Percentiles rank a stretch among this genome's conserved stretches.
These are phyloP conservation scores for Leccinum rimulosum DNA, from an alignment of 768 basidiomycete genomes.

Conservation along the genomic window DNA sequence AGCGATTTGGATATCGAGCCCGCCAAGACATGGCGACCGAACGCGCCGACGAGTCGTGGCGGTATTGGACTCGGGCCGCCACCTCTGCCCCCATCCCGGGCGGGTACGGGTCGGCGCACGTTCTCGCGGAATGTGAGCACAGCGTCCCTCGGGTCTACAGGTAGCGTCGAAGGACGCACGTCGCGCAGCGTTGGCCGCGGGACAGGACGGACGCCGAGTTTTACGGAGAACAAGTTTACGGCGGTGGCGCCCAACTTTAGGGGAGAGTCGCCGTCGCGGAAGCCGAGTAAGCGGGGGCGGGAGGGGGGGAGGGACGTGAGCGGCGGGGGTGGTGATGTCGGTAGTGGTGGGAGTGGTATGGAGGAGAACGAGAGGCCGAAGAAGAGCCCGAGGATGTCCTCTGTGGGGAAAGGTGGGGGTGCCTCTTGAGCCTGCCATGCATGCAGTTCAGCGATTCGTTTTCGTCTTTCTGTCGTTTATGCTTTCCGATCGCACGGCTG, in stretches of 20 bases:
- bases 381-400: slow-evolving; percentile 19
- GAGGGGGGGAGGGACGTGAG: not conserved
- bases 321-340: slow-evolving; percentile 3
- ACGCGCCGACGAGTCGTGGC: not conserved
- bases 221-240: slow-evolving; percentile 44
- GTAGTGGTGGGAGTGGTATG: not conserved
- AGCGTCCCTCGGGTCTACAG: slow-evolving; percentile 3
- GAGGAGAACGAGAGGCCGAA: slow-evolving; percentile 19
- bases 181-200: slow-evolving; percentile 10
- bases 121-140: slow-evolving; percentile 18
- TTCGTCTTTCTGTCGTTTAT: not conserved
- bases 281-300: slow-evolving; percentile 27
- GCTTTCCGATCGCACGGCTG: not conserved
- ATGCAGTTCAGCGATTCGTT: not conserved
- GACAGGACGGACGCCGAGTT: slow-evolving; percentile 29
- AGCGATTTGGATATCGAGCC: slow-evolving; percentile 24
- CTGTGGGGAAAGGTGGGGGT: not conserved
- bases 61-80: not conserved
- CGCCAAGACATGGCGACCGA: slow-evolving; percentile 17
- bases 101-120: slow-evolving; percentile 12
- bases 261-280: slow-evolving; percentile 30
- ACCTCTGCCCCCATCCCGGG: not conserved
- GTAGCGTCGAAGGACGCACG: not conserved
- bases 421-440: not conserved
- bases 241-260: slow-evolving; percentile 40